A percentile compares a stretch with the other conserved stretches of the same genome.
Evolutionary conservation across 2,329 filamentous ascomycete genomes (phyloP).

Genomic region (Arthrinium puccinioides): DNA sequence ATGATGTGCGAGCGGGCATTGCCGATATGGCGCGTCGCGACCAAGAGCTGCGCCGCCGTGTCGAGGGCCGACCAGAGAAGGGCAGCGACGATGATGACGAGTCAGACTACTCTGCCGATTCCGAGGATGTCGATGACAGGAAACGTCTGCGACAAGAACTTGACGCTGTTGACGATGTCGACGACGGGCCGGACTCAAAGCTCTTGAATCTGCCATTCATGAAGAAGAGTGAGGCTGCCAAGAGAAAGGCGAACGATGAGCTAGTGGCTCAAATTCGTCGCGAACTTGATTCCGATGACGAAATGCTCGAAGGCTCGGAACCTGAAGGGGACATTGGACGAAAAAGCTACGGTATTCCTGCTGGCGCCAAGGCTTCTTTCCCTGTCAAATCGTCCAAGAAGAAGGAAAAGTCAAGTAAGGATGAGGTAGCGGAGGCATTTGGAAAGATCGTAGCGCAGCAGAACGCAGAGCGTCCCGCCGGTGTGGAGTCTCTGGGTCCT

Average conservation of each 20-base stretch:
- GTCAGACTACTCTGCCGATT: conserved; percentile 48
- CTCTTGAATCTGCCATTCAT: conserved; percentile 90
- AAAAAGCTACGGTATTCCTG: conserved; percentile 54
- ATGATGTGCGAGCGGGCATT: conserved; percentile 71
- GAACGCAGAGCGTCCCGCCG: background rate
- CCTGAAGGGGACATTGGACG: conserved; percentile 61
- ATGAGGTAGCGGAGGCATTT: conserved; percentile 1
- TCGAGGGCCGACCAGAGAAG: conserved; percentile 56
- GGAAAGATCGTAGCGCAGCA: conserved; percentile 1
- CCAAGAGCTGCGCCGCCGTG: conserved; percentile 72
- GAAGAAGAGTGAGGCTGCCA: conserved; percentile 75
- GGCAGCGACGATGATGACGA: conserved; percentile 31
- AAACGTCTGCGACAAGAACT: conserved; percentile 41
- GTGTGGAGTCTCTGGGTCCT: background rate
- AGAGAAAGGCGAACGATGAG: conserved; percentile 74
- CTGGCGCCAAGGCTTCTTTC: conserved; percentile 20
- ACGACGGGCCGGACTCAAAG: conserved; percentile 54
- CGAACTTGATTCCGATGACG: conserved; percentile 61
- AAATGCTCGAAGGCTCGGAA: conserved; percentile 38
- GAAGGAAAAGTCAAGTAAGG: conserved; percentile 5
- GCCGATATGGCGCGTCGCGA: conserved; percentile 76
- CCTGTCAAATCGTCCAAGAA: conserved; percentile 16
- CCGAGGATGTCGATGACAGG: conserved; percentile 45
- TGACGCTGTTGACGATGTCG: conserved; percentile 34
- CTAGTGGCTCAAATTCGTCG: conserved; percentile 62